Percentiles rank a stretch among this genome's conserved stretches.
Conservation (phyloP, 2,329 filamentous ascomycete species). For the Claviceps maximensis region DNA sequence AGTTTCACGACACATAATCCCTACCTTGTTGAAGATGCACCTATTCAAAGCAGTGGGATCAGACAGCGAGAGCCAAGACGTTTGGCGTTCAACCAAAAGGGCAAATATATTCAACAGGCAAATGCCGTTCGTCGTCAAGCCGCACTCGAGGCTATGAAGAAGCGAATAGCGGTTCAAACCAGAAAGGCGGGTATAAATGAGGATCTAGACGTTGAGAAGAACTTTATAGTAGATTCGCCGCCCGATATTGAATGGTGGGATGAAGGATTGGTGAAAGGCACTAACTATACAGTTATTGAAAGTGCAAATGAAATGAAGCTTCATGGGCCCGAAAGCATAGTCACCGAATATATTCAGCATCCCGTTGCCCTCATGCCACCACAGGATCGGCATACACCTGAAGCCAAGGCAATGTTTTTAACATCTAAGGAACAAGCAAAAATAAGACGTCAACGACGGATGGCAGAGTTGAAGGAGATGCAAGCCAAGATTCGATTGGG, state of each 20-base stretch:
- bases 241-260: constrained; percentile 98
- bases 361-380: constrained; percentile 83
- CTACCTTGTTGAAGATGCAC: constrained; percentile 62
- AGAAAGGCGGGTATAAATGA: constrained; percentile 90
- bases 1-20: constrained; percentile 44
- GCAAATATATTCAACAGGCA: constrained; percentile 93
- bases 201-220: constrained; percentile 76
- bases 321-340: constrained; percentile 64
- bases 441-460: constrained; percentile 74
- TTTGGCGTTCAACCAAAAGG: constrained; percentile 84
- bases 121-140: constrained; percentile 79
- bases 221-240: constrained; percentile 70
- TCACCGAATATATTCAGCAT: constrained; percentile 86
- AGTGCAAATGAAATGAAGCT: constrained; percentile 57
- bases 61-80: constrained; percentile 60
- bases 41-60: constrained; percentile 40
- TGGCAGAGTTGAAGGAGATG: constrained; percentile 87
- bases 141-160: constrained; percentile 87
- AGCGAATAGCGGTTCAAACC: constrained; percentile 74
- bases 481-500: constrained; percentile 93
- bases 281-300: constrained; percentile 59
- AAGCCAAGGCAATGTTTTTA: constrained; percentile 80
- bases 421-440: constrained; percentile 88
- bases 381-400: constrained; percentile 69
- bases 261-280: constrained; percentile 66